These are phyloP conservation scores for Beauveria bassiana DNA, from an alignment of 2,329 filamentous ascomycete species.

Conservation along the genomic window DNA sequence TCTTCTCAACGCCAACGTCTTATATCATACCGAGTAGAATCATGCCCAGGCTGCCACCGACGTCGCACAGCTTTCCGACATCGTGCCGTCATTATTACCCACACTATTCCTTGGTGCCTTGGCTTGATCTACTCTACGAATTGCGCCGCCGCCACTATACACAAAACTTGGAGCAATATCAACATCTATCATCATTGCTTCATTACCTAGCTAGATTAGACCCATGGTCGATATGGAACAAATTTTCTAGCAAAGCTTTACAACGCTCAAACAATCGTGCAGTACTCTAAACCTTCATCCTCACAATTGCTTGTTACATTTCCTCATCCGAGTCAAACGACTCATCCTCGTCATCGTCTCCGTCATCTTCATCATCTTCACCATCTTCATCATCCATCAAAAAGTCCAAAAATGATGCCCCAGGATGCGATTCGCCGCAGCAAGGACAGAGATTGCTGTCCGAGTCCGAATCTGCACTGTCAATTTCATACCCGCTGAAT, in stretches of 20 bases:
- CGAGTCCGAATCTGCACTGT: constrained; percentile 24
- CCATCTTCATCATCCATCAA: constrained; percentile 1
- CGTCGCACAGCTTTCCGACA: neutral
- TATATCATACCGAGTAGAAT: neutral
- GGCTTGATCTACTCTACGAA: neutral
- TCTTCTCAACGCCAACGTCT: no score
- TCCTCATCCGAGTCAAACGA: constrained; percentile 2
- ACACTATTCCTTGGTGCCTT: neutral
- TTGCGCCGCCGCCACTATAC: neutral
- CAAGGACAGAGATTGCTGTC: constrained; percentile 32
- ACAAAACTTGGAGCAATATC: neutral
- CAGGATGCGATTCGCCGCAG: constrained; percentile 31
- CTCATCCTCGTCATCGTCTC: neutral
- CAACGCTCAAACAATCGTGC: neutral
- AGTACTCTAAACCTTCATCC: neutral
- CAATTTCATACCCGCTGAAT: constrained; percentile 30
- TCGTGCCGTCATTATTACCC: constrained; percentile 11
- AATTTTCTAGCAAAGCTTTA: neutral
- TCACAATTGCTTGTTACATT: neutral
- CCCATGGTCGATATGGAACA: neutral
- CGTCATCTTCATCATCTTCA: neutral
- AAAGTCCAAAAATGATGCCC: constrained; percentile 26
- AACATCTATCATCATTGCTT: neutral
- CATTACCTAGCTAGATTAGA: constrained; percentile 3
- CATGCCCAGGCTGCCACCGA: neutral